These are phyloP conservation scores for Funneliformis geosporum DNA, from an alignment of 192 early-diverging fungal species.

Conservation along the genomic window DNA sequence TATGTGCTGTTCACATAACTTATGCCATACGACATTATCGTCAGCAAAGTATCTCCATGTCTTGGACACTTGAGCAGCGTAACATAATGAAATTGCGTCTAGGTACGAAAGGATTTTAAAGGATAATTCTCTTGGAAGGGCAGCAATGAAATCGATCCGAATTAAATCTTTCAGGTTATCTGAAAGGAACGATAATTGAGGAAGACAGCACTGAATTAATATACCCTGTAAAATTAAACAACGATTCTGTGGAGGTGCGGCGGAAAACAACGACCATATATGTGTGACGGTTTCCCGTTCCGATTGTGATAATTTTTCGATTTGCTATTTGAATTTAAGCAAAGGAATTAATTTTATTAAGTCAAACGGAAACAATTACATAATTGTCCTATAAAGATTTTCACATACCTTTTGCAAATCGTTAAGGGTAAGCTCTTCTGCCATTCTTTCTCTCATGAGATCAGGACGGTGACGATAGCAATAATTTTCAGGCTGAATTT, in stretches of 20 bases:
- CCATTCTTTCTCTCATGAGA: slow-evolving; percentile 48
- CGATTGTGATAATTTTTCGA: slow-evolving; percentile 55
- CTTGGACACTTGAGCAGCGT: slow-evolving; percentile 83
- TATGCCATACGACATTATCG: slow-evolving; percentile 93
- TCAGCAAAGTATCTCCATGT: slow-evolving; percentile 84
- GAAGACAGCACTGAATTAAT: slow-evolving; percentile 79
- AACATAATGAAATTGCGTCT: slow-evolving; percentile 89
- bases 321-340: slow-evolving; percentile 42
- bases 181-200: slow-evolving; percentile 84
- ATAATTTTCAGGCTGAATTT: slow-evolving; percentile 34
- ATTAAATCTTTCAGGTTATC: slow-evolving; percentile 68
- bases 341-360: not conserved
- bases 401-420: slow-evolving; percentile 51
- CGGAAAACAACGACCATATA: slow-evolving; percentile 72
- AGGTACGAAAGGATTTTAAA: slow-evolving; percentile 87
- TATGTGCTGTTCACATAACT: slow-evolving; percentile 98
- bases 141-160: slow-evolving; percentile 81
- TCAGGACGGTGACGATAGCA: slow-evolving; percentile 66
- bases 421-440: slow-evolving; percentile 50
- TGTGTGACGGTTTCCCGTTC: slow-evolving; percentile 66
- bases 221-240: slow-evolving; percentile 73
- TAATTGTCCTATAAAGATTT: not conserved
- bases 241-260: slow-evolving; percentile 65
- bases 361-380: not conserved
- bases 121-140: slow-evolving; percentile 77